A percentile compares a stretch with the other conserved stretches of the same genome.
Evolutionary conservation across 495 filamentous ascomycete species (phyloP).

Genomic region (Lepraria neglecta): DNA sequence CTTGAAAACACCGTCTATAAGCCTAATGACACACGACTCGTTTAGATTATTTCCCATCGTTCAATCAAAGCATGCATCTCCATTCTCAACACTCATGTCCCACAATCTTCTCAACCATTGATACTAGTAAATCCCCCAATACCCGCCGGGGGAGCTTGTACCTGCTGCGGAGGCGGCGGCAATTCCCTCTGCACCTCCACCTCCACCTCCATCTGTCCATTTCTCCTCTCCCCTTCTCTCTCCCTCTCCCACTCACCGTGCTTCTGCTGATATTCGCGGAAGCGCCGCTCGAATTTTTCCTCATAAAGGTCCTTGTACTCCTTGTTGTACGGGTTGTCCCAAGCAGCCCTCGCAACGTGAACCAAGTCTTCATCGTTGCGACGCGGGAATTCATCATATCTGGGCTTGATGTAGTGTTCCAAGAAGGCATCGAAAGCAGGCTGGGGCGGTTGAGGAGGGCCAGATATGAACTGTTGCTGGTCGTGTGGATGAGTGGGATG

Average conservation of each 20-base stretch:
- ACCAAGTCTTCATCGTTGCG: conserved; percentile 20
- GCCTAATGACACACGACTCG: too few species aligned
- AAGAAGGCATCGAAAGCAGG: conserved; percentile 24
- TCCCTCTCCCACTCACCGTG: conserved; percentile 22
- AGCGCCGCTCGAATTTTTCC: conserved; percentile 38
- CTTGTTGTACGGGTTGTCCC: conserved; percentile 42
- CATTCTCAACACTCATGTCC: background rate
- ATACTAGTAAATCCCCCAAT: conserved; percentile 37
- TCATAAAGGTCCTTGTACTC: conserved; percentile 38
- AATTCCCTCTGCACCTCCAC: conserved; percentile 21
- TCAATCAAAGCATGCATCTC: background rate
- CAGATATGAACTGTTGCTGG: conserved; percentile 14
- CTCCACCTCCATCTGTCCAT: conserved; percentile 27
- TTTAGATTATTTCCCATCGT: too few species aligned
- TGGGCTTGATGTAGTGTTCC: conserved; percentile 19
- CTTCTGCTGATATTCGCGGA: conserved; percentile 19
- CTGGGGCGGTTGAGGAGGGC: conserved; percentile 8
- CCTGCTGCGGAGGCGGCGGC: conserved; percentile 17
- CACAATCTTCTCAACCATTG: conserved; percentile 28
- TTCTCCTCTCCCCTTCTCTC: conserved; percentile 26
- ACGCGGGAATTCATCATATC: conserved; percentile 14
- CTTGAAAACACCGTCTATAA: too few species aligned
- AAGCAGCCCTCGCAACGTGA: conserved; percentile 41
- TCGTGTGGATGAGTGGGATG: conserved; percentile 7
- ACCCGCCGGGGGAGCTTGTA: conserved; percentile 10